phyloP scores from a whole-genome alignment of 805 yeast species.

The Wickerhamiella galacta region DNA sequence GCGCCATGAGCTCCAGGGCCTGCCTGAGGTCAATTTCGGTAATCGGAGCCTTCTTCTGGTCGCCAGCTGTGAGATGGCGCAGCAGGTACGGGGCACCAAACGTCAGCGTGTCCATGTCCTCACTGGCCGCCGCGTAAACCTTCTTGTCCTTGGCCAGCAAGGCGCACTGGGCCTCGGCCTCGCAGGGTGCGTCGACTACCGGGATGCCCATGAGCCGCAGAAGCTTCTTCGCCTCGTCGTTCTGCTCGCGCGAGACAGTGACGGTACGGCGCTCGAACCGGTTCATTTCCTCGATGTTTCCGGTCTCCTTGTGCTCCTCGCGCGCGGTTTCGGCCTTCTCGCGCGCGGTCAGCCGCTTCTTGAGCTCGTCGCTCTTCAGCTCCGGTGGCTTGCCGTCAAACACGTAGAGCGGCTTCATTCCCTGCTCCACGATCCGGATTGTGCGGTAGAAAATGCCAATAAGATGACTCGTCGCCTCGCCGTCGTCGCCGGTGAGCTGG shows the following conservation, averaged over 20 bases:
- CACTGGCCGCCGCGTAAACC: constrained; percentile 94
- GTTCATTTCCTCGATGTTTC: constrained; percentile 59
- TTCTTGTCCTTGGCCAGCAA: constrained; percentile 76
- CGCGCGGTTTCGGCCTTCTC: constrained; percentile 29
- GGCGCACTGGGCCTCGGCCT: constrained; percentile 98
- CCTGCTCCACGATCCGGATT: constrained; percentile 70
- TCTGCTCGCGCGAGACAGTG: constrained; percentile 74
- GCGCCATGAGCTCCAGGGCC: constrained; percentile 62
- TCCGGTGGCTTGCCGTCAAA: constrained; percentile 98
- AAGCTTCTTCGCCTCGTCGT: constrained; percentile 78
- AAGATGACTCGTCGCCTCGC: constrained; percentile 80
- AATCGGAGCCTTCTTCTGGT: constrained; percentile 82
- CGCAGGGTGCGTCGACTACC: constrained; percentile 84
- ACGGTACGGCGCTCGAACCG: constrained; percentile 77
- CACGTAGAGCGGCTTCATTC: constrained; percentile 92
- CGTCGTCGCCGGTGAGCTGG: constrained; percentile 70
- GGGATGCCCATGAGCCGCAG: constrained; percentile 90
- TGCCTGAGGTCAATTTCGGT: constrained; percentile 57
- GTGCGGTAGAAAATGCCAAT: constrained; percentile 97
- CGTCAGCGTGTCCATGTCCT: constrained; percentile 97
- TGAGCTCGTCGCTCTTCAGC: constrained; percentile 81
- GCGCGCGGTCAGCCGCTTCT: constrained; percentile 62
- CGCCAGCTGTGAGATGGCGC: constrained; percentile 85
- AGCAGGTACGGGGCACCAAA: constrained; percentile 71
- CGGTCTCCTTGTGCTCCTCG: constrained; percentile 53